These are phyloP conservation scores for Starmerella asiatica DNA, from an alignment of 805 yeast genomes.

Conservation along the genomic window DNA sequence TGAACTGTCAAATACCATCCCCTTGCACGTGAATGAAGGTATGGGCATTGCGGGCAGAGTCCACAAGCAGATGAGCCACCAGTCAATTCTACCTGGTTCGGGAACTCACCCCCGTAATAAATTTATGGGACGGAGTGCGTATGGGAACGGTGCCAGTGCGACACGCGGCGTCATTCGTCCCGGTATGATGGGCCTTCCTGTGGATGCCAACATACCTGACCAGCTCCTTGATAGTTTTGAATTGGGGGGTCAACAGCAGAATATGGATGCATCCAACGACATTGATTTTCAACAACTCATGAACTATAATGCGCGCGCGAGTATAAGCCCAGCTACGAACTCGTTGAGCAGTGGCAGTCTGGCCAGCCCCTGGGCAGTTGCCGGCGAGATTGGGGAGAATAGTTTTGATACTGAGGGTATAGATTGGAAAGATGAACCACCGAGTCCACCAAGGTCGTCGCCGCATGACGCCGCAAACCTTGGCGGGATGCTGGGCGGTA, in stretches of 20 bases:
- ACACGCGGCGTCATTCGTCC: constrained; percentile 16
- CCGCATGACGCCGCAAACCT: neutral
- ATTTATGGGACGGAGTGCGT: neutral
- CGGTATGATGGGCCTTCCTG: constrained; percentile 20
- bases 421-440: constrained; percentile 4
- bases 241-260: neutral
- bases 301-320: neutral
- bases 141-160: constrained; percentile 1
- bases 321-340: neutral
- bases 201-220: constrained; percentile 17
- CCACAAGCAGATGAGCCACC: constrained; percentile 11
- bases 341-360: neutral
- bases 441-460: neutral
- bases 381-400: constrained; percentile 1
- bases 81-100: neutral
- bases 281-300: neutral
- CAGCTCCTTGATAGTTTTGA: constrained; percentile 14
- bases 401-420: constrained; percentile 7
- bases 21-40: neutral
- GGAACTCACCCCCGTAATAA: neutral
- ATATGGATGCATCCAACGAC: neutral
- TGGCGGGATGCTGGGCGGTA: neutral
- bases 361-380: neutral
- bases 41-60: constrained; percentile 8
- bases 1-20: neutral